Base-by-base conservation (phyloP, 805 yeast genomes). In the Metahyphopichia silvanorum region DNA sequence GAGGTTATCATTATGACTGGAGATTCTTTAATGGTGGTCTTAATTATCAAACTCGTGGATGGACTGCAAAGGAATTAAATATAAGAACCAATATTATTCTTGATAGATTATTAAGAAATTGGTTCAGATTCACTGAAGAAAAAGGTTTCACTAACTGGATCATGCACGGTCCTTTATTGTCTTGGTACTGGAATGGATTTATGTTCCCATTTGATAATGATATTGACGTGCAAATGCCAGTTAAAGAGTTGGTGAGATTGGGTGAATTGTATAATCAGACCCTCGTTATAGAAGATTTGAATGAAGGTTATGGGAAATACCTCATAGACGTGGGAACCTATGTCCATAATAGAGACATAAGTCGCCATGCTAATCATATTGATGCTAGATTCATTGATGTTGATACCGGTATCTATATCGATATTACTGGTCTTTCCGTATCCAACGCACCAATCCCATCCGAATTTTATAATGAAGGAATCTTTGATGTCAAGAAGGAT, bases 1-100 rank as follows among this genome's bases (percentile, higher is more conserved):
- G 44, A 42, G 78, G 79, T 13, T 67, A 69, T 50, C 84, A 79
- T 49, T 74, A 76, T 42, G 85, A 79, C 48, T 71, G 69, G 65
- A 54, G 82, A 34, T 79, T 79, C 40, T 79, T 76, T 58, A 69
- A 69, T 40, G 82, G 79, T 11, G 65, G 74, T 2, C 58, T 78
- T 38, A 76, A 73, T 35, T 65, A 64, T 33, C 46, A 74, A 25
- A 50, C 48, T 31, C 33, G 31, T 0, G 61, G 62, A 3, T 55
- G 58, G 60, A 46, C 45, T n/a, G 44, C 40, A 21, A 47, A 42
- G 9, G 64, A 57, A 32, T 32, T 44, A 27, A 36, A 34, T 32
- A 38, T 40, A 13, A 31, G 54, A 20, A 35, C 50, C 13, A 42
- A 40, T 22, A 49, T 50, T 12, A 42, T 51, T 18, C 42, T 51